These are phyloP conservation scores for Cydonia oblonga DNA, from an alignment of 331 rosid genomes.

Conservation along the genomic window DNA sequence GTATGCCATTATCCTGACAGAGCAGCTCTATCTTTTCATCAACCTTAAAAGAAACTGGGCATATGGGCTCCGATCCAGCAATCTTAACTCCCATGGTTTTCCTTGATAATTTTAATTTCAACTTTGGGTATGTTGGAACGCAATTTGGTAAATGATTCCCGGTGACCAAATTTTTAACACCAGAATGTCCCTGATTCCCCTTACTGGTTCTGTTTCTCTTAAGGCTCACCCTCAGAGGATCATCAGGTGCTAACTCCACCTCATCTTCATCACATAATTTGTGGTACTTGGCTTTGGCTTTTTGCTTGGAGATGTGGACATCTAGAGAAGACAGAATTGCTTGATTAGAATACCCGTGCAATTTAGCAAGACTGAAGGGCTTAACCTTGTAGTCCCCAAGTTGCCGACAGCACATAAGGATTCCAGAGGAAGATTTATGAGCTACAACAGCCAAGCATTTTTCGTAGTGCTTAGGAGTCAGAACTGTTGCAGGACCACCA, in stretches of 20 bases:
- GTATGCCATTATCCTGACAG: conserved; percentile 73
- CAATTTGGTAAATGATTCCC: conserved; percentile 17
- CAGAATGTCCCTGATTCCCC: conserved; percentile 23
- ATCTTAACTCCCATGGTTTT: conserved; percentile 31
- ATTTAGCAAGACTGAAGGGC: conserved; percentile 57
- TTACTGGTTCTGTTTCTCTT: conserved; percentile 35
- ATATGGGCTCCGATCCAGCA: conserved; percentile 22
- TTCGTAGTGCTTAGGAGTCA: conserved; percentile 73
- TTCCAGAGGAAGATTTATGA: conserved; percentile 31
- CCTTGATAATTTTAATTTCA: conserved; percentile 46
- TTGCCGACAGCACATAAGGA: conserved; percentile 63
- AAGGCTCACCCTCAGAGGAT: conserved; percentile 21
- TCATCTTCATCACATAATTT: conserved; percentile 29
- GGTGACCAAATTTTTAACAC: conserved; percentile 14
- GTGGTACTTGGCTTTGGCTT: conserved; percentile 16
- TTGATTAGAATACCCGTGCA: conserved; percentile 63
- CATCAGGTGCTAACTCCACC: conserved; percentile 30
- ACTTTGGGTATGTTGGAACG: conserved; percentile 38
- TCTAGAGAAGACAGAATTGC: conserved; percentile 39
- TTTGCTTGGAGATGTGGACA: conserved; percentile 29
- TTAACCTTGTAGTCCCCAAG: conserved; percentile 43
- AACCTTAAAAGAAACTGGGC: conserved; percentile 32
- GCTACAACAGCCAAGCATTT: conserved; percentile 28
- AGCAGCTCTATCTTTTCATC: conserved; percentile 52
- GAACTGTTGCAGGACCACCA: conserved; percentile 64